Evolutionary conservation across 179 eudicot species (phyloP), one percentile per base, ranked within the genome.

Genomic region (Actinidia polygama): DNA sequence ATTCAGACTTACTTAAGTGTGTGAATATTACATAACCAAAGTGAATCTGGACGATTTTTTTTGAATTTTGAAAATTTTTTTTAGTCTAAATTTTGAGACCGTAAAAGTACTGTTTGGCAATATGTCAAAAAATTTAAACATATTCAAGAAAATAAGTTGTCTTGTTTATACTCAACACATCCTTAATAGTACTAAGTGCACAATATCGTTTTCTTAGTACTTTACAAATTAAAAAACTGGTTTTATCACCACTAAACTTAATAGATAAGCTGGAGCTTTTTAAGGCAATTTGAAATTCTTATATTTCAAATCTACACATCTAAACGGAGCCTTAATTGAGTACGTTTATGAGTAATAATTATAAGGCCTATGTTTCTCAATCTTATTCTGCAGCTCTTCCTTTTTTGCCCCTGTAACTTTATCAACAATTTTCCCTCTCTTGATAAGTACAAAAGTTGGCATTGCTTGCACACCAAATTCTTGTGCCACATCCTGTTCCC

Each of bases 361-460:
- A 5, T 46, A 62, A 15, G 53, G 49, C 26, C 26, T 73, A 30
- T 84, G 77, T 49, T 81, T 78, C 83, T 87, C 85, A 61, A 87
- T 84, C 80, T 84, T 87, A 54, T 61, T 87, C 72, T 78, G 78
- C 53, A 87, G 83, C 75, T 87, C 89, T 75, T 84, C 89, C 71
- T 59, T 87, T 24, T 70, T 87, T 0, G 73, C 85, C 7, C 89
- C 89, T 4, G 79, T 83, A 14, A 82, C 63, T 46, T 73, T 79
- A 55, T 87, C 89, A 40, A 87, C 80, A 16, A 50, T 81, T 23
- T 55, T 69, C 40, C 89, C 89, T 57, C 59, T 73, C 83, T 87
- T 87, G 24, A 87, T 46, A 1, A 87, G 47, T 8, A 84, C 16
- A 19, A 66, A 64, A 6, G 87, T 81, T 69, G 89, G 89, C 84